These are phyloP conservation scores for Hysterangium stoloniferum DNA, from an alignment of 768 basidiomycete genomes.

Conservation along the genomic window DNA sequence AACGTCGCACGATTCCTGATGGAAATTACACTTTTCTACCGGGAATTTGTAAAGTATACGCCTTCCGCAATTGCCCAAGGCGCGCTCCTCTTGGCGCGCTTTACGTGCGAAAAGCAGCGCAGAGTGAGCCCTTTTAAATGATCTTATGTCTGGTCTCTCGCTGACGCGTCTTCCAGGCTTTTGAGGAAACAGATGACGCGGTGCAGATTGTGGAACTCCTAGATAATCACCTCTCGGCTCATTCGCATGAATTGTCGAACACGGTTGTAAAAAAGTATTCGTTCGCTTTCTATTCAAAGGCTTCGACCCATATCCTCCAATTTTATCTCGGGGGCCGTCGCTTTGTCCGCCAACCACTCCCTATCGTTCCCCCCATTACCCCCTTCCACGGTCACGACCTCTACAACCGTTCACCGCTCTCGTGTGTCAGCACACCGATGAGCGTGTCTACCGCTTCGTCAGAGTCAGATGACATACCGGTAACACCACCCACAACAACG, in stretches of 20 bases:
- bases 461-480: slow-evolving; percentile 75
- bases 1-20: slow-evolving; percentile 96
- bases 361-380: slow-evolving; percentile 57
- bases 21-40: slow-evolving; percentile 98
- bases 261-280: slow-evolving; percentile 98
- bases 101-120: slow-evolving; percentile 74
- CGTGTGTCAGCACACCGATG: slow-evolving; percentile 62
- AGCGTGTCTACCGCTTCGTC: slow-evolving; percentile 68
- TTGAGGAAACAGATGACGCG: slow-evolving; percentile 80
- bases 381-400: slow-evolving; percentile 31
- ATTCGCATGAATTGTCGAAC: slow-evolving; percentile 89
- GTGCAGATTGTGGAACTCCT: slow-evolving; percentile 79
- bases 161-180: slow-evolving; percentile 16
- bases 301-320: slow-evolving; percentile 87
- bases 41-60: slow-evolving; percentile 83
- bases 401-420: slow-evolving; percentile 29
- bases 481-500: slow-evolving; percentile 72
- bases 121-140: slow-evolving; percentile 35
- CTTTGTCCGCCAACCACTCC: slow-evolving; percentile 42
- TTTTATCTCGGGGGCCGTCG: slow-evolving; percentile 88
- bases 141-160: neutral
- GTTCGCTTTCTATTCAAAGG: slow-evolving; percentile 92
- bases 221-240: slow-evolving; percentile 78
- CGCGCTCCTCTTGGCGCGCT: slow-evolving; percentile 80
- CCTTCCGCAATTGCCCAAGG: slow-evolving; percentile 88